Evolutionary conservation across 208 protist species (phyloP), one percentile per base, ranked within the genome.

Genomic region (Tritrichomonas musculus): DNA sequence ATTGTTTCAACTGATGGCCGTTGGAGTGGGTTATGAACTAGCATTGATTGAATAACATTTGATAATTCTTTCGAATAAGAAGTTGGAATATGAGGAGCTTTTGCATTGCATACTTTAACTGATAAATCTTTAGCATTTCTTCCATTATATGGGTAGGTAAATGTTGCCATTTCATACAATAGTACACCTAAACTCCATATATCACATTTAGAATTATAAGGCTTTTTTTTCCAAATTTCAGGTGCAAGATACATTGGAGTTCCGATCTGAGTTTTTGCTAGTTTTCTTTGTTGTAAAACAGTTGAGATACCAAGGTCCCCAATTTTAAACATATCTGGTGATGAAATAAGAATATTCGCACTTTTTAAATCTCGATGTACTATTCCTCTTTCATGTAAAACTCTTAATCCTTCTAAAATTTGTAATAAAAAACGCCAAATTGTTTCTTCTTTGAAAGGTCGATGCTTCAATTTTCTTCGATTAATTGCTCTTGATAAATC

Each of bases 401-500:
- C 77, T 17, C 47, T 5, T 33, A 88, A 17, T 4, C 77, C 77
- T 57, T 88, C 47, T 25, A 88, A 47, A 13, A 39, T 39, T 88
- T 88, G 77, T 22, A 88, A 33, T n/a, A 88, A 33, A 17, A 88
- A 88, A 33, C 77, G 33, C 77, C 77, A 88, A 14, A 88, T 88
- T 53, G 41, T 57, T 33, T 88, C 77, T 57, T 88, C 77, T 36
- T 88, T 88, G 47, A 88, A 88, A 9, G 41, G 77, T 57, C 77
- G 53, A 13, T 39, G 44, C n/a, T 88, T 88, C 27, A 33, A 8
- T 49, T 88, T 88, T 17, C 77, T 53, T 39, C 77, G 25, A 11
- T 25, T 44, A 13, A 88, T 88, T 14, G 77, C 77, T 17, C 57
- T 53, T 22, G 77, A 57, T 27, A 97, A 50, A 88, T 96, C 96